Conservation (phyloP, 768 basidiomycete genomes). For the Amanita molliuscula region DNA sequence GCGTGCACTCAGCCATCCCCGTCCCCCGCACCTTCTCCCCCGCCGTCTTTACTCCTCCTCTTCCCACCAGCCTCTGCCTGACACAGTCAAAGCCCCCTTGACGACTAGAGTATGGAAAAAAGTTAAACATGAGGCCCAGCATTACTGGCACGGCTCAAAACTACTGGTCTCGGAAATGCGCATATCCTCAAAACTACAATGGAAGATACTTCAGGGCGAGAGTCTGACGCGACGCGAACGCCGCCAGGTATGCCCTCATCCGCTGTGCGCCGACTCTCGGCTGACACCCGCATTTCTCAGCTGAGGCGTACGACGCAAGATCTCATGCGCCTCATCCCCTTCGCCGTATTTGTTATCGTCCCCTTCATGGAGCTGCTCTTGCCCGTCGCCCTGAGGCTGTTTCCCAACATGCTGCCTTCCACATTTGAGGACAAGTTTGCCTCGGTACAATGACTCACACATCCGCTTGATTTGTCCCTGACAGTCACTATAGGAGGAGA, state of each 20-base stretch:
- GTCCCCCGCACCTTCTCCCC: slow-evolving; percentile 10
- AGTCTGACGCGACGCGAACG: slow-evolving; percentile 87
- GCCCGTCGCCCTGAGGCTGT: slow-evolving; percentile 91
- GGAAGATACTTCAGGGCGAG: slow-evolving; percentile 89
- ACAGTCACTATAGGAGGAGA: slow-evolving; percentile 71
- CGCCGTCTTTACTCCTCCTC: background rate
- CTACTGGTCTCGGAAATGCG: slow-evolving; percentile 90
- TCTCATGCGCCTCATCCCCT: slow-evolving; percentile 85
- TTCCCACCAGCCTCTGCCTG: background rate
- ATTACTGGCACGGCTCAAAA: slow-evolving; percentile 97
- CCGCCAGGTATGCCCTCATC: slow-evolving; percentile 54
- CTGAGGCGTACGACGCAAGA: slow-evolving; percentile 91
- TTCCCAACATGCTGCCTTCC: slow-evolving; percentile 97
- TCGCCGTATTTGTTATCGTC: slow-evolving; percentile 88
- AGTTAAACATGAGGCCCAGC: slow-evolving; percentile 90
- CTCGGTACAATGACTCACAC: slow-evolving; percentile 39
- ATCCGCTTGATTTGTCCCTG: background rate
- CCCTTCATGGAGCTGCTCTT: slow-evolving; percentile 98
- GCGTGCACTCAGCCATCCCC: slow-evolving; percentile 21
- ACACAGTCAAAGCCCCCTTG: slow-evolving; percentile 33
- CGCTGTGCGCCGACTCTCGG: slow-evolving; percentile 2
- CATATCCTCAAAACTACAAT: slow-evolving; percentile 79
- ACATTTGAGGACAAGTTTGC: slow-evolving; percentile 98
- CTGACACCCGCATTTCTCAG: slow-evolving; percentile 26
- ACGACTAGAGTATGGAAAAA: slow-evolving; percentile 73